Conservation (phyloP, 108 stramenopile species). For the Skeletonema potamos region DNA sequence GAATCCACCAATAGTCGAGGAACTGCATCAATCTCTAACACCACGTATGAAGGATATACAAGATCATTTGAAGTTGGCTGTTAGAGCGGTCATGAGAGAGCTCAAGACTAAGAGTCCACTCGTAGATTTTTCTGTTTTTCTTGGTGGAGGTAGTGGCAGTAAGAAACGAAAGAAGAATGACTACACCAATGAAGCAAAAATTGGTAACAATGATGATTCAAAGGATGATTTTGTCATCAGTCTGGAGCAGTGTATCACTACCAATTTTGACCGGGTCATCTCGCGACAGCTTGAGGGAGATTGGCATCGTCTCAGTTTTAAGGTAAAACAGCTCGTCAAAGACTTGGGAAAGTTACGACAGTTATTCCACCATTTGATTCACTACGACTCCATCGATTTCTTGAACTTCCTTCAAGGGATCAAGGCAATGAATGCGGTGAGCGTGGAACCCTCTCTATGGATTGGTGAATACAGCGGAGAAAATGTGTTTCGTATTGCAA, state of each 20-base stretch:
- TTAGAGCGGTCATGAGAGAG: slow-evolving; percentile 89
- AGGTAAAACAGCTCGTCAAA: slow-evolving; percentile 86
- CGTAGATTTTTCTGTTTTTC: slow-evolving; percentile 55
- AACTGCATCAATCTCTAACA: slow-evolving; percentile 85
- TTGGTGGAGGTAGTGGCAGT: slow-evolving; percentile 10
- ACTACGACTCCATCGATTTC: slow-evolving; percentile 93
- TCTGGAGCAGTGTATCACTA: slow-evolving; percentile 89
- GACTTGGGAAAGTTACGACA: slow-evolving; percentile 87
- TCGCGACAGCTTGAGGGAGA: slow-evolving; percentile 92
- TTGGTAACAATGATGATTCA: background rate
- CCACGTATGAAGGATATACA: slow-evolving; percentile 89
- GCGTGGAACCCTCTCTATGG: slow-evolving; percentile 86
- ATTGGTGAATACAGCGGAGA: slow-evolving; percentile 86
- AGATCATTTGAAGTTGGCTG: slow-evolving; percentile 78
- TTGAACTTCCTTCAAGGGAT: slow-evolving; percentile 78
- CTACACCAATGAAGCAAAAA: background rate
- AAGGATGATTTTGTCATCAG: slow-evolving; percentile 57
- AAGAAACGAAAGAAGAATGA: slow-evolving; percentile 11
- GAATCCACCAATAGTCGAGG: slow-evolving; percentile 77
- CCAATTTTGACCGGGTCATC: slow-evolving; percentile 83
- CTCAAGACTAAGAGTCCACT: slow-evolving; percentile 68
- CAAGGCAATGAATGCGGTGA: slow-evolving; percentile 65
- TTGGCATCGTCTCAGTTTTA: slow-evolving; percentile 89
- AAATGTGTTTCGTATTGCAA: slow-evolving; percentile 87
- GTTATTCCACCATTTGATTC: slow-evolving; percentile 89